Base-by-base conservation (phyloP, 331 rosid species). In the Malus hybrid region DNA sequence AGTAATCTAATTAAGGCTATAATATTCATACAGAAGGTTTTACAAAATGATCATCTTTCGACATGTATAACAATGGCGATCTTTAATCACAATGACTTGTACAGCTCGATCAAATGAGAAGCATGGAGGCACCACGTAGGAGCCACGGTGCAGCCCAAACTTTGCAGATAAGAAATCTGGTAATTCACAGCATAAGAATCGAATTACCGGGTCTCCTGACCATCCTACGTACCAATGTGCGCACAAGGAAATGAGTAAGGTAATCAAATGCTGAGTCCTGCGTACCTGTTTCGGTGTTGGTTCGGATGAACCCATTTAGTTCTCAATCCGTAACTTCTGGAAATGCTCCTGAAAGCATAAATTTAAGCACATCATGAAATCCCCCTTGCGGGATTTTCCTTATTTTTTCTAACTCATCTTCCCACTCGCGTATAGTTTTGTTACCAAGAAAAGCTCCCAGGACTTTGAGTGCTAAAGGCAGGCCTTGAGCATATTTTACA, bases 121-220 rank as follows among this genome's bases (percentile, higher is more conserved):
- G 98, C 98, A 57, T 91, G 97, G 73, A 93, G 97, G 22, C 94
- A 91, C 0, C 97, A 89, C 0, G 96, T 85, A 28, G 98, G 98
- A 70, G 77, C 79, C 54, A 71, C 65, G 1, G 98, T 93, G 83
- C 98, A 93, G 22, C 98, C 98, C 82, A 93, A 76, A 79, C 74
- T 91, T 68, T 85, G 95, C 87, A 91, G 82, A 81, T 88, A 93
- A 15, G 97, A 91, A 69, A 91, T 85, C 98, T 93, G 96, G 68
- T 60, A 50, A 71, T 65, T 22, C 22, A 22, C 55, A 48, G 75
- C 44, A 73, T 44, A 24, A 75, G 15, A 29, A 44, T 73, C 46
- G 22, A 22, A 55, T 7, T 24, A 44, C 14, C 24, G 29, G 29
- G 46, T 39, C 15, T 29, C 20, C 22, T 22, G 20, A 77, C 5